Evolutionary conservation across 164 flowering plant genomes (phyloP), one percentile per base, ranked within the genome.

Genomic region (Annona squamosa): DNA sequence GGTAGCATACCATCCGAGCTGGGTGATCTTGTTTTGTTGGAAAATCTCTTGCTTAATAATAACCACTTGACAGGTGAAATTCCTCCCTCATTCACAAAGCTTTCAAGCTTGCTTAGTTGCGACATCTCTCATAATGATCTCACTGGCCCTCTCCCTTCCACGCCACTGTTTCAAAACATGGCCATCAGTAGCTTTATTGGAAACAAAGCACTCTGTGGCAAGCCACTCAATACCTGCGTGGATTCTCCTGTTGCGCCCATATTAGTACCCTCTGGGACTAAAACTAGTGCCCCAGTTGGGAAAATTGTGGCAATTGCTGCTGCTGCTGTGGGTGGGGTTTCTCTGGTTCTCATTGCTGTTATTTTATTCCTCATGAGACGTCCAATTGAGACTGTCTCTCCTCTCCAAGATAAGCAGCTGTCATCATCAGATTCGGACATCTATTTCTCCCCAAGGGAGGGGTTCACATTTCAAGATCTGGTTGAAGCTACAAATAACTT

Each of bases 131-230:
- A 84, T 84, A 96, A 96, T 82, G 77, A 87, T 68, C 89, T 96
- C 0, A 69, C 81, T 4, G 99, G 99, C 16, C 86, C 93, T 37
- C 69, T 95, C 68, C 99, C 98, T 56, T 74, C 89, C 0, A 73
- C 80, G 1, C 80, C 85, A 5, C 65, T 87, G 73, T 91, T 96
- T 74, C 87, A 86, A 73, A 87, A 81, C 77, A 95, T 90, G 97
- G 80, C 69, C 12, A 10, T 67, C 12, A 82, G 81, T 78, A 87
- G 90, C 82, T 91, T 89, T 74, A 64, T 79, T 10, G 97, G 95
- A 63, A 96, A 93, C 77, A 81, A 79, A 62, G 97, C 90, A 41
- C 97, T 96, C 46, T 96, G 99, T 79, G 99, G 99, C 37, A 81
- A 79, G 47, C 94, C 87, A 72, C 90, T 96, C 9, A 71, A 72